These are phyloP conservation scores for Nigrograna mackinnonii DNA, from an alignment of 2,329 filamentous ascomycete genomes.

Conservation along the genomic window DNA sequence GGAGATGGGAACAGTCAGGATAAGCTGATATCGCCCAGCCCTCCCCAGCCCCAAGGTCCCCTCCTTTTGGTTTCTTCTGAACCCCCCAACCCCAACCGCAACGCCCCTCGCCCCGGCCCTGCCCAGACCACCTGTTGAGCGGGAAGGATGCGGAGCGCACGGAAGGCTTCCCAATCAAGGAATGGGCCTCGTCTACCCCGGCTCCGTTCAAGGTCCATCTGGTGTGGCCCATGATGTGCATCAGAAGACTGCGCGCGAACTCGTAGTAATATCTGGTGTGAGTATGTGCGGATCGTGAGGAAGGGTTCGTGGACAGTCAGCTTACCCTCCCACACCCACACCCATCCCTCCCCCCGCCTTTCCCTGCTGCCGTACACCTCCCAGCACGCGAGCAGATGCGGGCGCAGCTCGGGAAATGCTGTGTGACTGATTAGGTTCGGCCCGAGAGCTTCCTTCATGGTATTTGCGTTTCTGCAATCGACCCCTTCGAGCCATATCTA, in stretches of 20 bases:
- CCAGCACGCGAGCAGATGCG: slow-evolving; percentile 1
- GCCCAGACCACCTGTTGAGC: slow-evolving; percentile 1
- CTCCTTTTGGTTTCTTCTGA: not conserved
- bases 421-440: not conserved
- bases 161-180: slow-evolving; percentile 15
- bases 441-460: too few species aligned
- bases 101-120: not conserved
- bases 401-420: not conserved
- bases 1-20: too few species aligned
- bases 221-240: too few species aligned
- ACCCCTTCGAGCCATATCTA: too few species aligned
- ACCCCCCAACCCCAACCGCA: not conserved
- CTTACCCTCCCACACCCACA: not conserved
- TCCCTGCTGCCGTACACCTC: not conserved
- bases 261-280: too few species aligned
- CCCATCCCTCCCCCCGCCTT: not conserved
- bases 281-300: too few species aligned
- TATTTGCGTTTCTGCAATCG: too few species aligned
- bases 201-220: too few species aligned
- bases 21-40: too few species aligned
- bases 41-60: not conserved
- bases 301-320: too few species aligned
- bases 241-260: too few species aligned
- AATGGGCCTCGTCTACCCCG: too few species aligned
- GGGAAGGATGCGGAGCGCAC: slow-evolving; percentile 22